Evolutionary conservation across 805 yeast genomes (phyloP).

Genomic region (Dipodascus albidus): DNA sequence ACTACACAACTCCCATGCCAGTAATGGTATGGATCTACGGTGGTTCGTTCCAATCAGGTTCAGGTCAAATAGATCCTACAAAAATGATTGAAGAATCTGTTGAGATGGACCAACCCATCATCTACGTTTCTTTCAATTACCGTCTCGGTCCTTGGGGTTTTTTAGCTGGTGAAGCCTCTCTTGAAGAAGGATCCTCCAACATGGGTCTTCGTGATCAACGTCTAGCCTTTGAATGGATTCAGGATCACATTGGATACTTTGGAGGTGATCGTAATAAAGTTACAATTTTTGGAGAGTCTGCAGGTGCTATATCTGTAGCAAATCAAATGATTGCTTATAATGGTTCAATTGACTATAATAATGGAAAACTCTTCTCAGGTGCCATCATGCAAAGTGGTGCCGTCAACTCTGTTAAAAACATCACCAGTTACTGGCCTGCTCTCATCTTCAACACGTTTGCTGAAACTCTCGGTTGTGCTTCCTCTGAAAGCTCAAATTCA

Average conservation of each 20-base stretch:
- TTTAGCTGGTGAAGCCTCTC: constrained; percentile 6
- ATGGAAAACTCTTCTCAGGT: constrained; percentile 10
- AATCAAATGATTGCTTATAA: constrained; percentile 9
- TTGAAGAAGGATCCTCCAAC: constrained; percentile 8
- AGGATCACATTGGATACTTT: constrained; percentile 21
- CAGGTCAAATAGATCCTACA: background rate
- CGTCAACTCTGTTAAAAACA: constrained; percentile 3
- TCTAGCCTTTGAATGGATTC: constrained; percentile 24
- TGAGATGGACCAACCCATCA: background rate
- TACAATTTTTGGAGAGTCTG: constrained; percentile 26
- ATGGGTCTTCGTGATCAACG: constrained; percentile 22
- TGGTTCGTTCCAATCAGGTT: constrained; percentile 7
- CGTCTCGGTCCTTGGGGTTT: constrained; percentile 7
- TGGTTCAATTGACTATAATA: constrained; percentile 10
- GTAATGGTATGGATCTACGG: constrained; percentile 8
- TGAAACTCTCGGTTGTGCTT: constrained; percentile 6
- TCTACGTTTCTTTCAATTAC: background rate
- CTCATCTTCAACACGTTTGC: constrained; percentile 7
- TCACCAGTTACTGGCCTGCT: constrained; percentile 5
- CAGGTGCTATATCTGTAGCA: constrained; percentile 16
- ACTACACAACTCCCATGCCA: background rate
- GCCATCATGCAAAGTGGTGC: constrained; percentile 14
- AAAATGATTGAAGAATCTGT: background rate
- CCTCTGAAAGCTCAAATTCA: background rate
- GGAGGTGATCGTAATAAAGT: constrained; percentile 24